These are phyloP conservation scores for Chrysanthemum lavandulifolium DNA, from an alignment of 129 eudicot species.

Conservation along the genomic window DNA sequence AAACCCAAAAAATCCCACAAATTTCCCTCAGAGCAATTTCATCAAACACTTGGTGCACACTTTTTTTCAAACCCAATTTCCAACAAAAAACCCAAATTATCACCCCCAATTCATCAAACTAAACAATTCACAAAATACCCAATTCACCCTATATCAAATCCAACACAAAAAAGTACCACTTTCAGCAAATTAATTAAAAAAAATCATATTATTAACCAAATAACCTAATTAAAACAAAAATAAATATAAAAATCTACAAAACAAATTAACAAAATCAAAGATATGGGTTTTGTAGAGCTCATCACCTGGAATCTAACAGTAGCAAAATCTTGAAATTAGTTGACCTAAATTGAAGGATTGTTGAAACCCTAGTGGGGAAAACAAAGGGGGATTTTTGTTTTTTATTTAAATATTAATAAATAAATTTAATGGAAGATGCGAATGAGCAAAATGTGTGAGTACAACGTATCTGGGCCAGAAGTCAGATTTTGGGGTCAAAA, in stretches of 20 bases:
- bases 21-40: slow-evolving; percentile 21
- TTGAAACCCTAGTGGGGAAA: slow-evolving; percentile 23
- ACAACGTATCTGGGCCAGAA: slow-evolving; percentile 28
- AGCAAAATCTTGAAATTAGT: slow-evolving; percentile 38
- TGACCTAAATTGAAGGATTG: neutral
- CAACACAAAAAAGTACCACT: neutral
- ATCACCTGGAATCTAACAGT: slow-evolving; percentile 59
- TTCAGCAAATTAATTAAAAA: slow-evolving; percentile 12
- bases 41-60: slow-evolving; percentile 5
- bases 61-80: neutral
- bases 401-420: neutral
- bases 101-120: neutral
- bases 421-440: slow-evolving; percentile 14
- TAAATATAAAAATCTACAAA: neutral
- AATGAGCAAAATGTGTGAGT: slow-evolving; percentile 20
- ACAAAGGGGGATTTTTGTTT: neutral
- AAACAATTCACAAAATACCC: neutral
- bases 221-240: neutral
- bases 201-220: slow-evolving; percentile 7
- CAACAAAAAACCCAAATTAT: neutral
- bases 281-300: neutral
- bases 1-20: neutral
- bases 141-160: too few species aligned
- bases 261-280: neutral
- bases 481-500: slow-evolving; percentile 27